Conservation (phyloP, 495 filamentous ascomycete species). For the Penicillium roqueforti region DNA sequence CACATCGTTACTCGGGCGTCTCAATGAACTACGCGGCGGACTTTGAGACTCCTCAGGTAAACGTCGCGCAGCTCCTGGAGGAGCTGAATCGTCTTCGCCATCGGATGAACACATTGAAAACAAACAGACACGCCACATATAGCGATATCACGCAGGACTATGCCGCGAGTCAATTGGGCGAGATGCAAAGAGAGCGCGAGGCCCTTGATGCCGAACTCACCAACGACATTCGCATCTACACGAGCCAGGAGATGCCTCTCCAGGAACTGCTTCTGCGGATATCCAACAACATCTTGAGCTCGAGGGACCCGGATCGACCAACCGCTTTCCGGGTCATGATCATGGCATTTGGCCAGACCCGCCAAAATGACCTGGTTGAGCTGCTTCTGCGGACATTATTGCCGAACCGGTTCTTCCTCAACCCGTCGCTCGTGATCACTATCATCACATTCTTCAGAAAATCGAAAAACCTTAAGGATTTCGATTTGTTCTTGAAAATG, state of each 20-base stretch:
- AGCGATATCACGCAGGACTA: constrained; percentile 29
- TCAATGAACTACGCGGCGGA: constrained; percentile 33
- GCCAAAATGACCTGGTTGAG: constrained; percentile 42
- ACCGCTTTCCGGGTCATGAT: constrained; percentile 32
- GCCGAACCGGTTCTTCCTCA: constrained; percentile 38
- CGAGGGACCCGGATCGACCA: constrained; percentile 37
- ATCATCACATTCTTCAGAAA: constrained; percentile 40
- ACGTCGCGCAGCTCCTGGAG: constrained; percentile 29
- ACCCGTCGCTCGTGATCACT: constrained; percentile 33
- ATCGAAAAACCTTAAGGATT: constrained; percentile 41
- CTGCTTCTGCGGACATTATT: constrained; percentile 37
- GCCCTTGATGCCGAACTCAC: constrained; percentile 31
- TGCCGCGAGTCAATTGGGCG: constrained; percentile 8
- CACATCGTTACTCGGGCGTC: constrained; percentile 38
- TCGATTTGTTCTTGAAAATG: constrained; percentile 43
- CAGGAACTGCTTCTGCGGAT: constrained; percentile 36
- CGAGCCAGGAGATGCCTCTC: constrained; percentile 31
- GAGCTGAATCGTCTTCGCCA: constrained; percentile 32
- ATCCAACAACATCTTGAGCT: constrained; percentile 33
- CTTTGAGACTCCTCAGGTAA: constrained; percentile 25
- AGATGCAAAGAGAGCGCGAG: constrained; percentile 12
- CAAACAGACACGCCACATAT: constrained; percentile 14
- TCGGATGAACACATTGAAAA: constrained; percentile 30
- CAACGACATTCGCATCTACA: constrained; percentile 30
- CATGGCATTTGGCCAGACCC: constrained; percentile 35